Conservation (phyloP, 2,329 filamentous ascomycete genomes). For the Sordariomycetes sp. region DNA sequence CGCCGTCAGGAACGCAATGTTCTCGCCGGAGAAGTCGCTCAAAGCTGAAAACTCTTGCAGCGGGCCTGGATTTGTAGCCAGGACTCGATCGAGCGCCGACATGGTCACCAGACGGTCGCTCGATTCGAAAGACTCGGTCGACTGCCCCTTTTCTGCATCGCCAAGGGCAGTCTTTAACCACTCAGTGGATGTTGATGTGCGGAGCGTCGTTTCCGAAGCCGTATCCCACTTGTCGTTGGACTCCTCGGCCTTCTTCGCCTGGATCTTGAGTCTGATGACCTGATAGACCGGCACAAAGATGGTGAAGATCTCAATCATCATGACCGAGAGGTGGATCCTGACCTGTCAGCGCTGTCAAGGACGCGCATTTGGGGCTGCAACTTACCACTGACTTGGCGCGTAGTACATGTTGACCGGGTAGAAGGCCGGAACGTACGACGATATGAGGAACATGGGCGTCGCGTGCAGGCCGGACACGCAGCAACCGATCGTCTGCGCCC, state of each 20-base stretch:
- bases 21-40: constrained; percentile 48
- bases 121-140: constrained; percentile 14
- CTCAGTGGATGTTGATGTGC: constrained; percentile 15
- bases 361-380: not conserved
- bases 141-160: constrained; percentile 14
- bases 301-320: constrained; percentile 45
- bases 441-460: constrained; percentile 47
- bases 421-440: constrained; percentile 29
- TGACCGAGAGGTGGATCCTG: constrained; percentile 38
- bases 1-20: constrained; percentile 44
- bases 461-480: constrained; percentile 33
- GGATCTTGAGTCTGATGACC: constrained; percentile 14
- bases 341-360: not conserved
- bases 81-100: constrained; percentile 38
- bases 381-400: constrained; percentile 42
- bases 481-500: constrained; percentile 39
- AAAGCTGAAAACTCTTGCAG: constrained; percentile 43
- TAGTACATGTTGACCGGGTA: constrained; percentile 35
- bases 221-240: constrained; percentile 20
- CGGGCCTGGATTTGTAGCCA: constrained; percentile 33
- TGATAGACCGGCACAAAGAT: constrained; percentile 37
- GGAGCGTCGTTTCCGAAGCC: constrained; percentile 13
- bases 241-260: constrained; percentile 12
- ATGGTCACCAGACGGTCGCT: constrained; percentile 38
- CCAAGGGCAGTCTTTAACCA: constrained; percentile 8